These are phyloP conservation scores for Bipolaris bicolor DNA, from an alignment of 2,329 filamentous ascomycete species.

Conservation along the genomic window DNA sequence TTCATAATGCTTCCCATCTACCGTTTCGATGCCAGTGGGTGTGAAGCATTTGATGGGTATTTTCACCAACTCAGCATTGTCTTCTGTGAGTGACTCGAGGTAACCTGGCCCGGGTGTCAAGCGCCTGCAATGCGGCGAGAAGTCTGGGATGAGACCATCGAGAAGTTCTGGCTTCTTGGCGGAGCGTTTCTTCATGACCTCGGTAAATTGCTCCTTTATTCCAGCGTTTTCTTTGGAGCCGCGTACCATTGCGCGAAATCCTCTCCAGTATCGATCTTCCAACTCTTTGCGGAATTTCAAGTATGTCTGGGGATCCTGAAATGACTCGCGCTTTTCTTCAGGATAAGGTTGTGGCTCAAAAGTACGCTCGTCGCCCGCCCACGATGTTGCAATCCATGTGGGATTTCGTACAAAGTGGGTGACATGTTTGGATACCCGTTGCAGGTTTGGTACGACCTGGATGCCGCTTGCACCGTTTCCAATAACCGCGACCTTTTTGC, in stretches of 20 bases:
- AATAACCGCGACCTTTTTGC: constrained; percentile 66
- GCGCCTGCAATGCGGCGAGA: constrained; percentile 41
- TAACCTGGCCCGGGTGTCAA: constrained; percentile 47
- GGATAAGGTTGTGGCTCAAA: constrained; percentile 53
- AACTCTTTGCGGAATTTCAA: constrained; percentile 53
- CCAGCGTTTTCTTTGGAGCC: constrained; percentile 44
- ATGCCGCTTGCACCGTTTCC: constrained; percentile 70
- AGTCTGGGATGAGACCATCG: constrained; percentile 52
- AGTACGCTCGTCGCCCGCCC: constrained; percentile 55
- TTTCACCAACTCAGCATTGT: constrained; percentile 51
- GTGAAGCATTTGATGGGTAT: constrained; percentile 50
- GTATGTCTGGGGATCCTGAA: constrained; percentile 67
- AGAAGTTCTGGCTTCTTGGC: constrained; percentile 50
- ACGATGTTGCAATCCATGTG: constrained; percentile 64
- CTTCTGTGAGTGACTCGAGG: constrained; percentile 51
- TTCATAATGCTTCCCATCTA: constrained; percentile 46
- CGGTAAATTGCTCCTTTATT: constrained; percentile 39
- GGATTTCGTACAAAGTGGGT: constrained; percentile 64
- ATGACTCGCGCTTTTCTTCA: constrained; percentile 61
- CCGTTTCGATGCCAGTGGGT: constrained; percentile 47
- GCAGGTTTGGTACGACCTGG: constrained; percentile 67
- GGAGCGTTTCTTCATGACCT: constrained; percentile 48
- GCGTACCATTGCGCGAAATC: constrained; percentile 49
- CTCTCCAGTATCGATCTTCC: constrained; percentile 66
- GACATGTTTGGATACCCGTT: constrained; percentile 56